A percentile compares a stretch with the other conserved stretches of the same genome.
Conservation (phyloP, 495 filamentous ascomycete genomes). For the Penicillium goetzii region DNA sequence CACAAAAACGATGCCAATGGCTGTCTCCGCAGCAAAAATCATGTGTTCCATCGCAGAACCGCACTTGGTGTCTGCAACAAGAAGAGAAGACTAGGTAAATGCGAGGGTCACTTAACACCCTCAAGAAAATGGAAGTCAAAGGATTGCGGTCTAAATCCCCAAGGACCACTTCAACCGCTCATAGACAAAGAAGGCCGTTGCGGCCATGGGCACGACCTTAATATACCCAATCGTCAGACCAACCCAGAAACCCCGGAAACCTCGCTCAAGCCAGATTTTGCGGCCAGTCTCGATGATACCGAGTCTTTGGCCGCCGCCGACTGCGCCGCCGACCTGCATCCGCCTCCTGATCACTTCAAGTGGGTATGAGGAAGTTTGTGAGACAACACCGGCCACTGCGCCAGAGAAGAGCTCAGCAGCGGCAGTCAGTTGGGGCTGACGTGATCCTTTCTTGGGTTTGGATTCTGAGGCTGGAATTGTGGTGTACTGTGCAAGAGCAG, state of each 20-base stretch:
- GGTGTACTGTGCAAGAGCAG: conserved; percentile 67
- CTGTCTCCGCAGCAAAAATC: not conserved
- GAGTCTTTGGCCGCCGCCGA: conserved; percentile 82
- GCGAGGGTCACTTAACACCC: not conserved
- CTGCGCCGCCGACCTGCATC: conserved; percentile 95
- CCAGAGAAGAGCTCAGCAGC: conserved; percentile 82
- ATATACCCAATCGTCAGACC: conserved; percentile 93
- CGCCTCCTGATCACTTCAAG: conserved; percentile 87
- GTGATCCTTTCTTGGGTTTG: conserved; percentile 29
- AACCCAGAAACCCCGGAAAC: conserved; percentile 85
- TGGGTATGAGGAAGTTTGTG: conserved; percentile 90
- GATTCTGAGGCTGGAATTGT: conserved; percentile 52
- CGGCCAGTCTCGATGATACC: conserved; percentile 76
- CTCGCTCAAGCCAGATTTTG: conserved; percentile 73
- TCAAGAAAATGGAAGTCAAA: not conserved
- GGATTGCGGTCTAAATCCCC: conserved; percentile 59
- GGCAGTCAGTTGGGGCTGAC: conserved; percentile 58
- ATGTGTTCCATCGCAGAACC: conserved; percentile 19
- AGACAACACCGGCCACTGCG: conserved; percentile 81
- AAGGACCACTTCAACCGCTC: conserved; percentile 77
- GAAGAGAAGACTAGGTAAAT: not conserved
- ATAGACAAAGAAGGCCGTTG: conserved; percentile 77
- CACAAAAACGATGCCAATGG: conserved; percentile 17
- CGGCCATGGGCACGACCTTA: conserved; percentile 90
- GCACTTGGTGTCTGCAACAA: conserved; percentile 10